phyloP scores from a whole-genome alignment of 768 basidiomycete genomes.

The Leccinum obscurum region DNA sequence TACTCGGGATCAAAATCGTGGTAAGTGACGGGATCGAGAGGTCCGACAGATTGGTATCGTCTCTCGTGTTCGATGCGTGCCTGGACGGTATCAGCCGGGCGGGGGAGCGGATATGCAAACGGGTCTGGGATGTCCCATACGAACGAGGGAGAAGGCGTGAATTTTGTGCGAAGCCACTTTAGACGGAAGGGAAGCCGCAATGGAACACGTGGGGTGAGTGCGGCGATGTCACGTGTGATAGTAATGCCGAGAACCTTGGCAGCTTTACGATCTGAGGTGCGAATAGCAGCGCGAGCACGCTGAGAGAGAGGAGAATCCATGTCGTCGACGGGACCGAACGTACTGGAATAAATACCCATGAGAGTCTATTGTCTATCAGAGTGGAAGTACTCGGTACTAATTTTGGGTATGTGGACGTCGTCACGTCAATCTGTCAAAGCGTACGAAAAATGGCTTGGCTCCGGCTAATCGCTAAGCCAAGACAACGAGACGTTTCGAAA shows the following conservation, averaged over 20 bases:
- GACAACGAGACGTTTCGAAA: not conserved
- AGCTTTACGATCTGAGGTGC: not conserved
- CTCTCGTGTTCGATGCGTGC: not conserved
- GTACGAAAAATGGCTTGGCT: not conserved
- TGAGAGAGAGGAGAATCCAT: not conserved
- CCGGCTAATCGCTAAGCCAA: not conserved
- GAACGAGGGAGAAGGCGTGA: not conserved
- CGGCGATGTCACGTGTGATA: not conserved
- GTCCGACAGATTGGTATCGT: not conserved
- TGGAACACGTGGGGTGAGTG: no score
- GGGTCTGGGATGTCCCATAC: conserved; percentile 22
- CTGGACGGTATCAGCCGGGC: not conserved
- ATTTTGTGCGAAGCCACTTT: not conserved
- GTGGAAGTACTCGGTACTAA: no score
- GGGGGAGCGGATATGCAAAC: conserved; percentile 3
- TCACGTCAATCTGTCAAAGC: no score
- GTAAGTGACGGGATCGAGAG: not conserved
- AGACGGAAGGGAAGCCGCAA: not conserved
- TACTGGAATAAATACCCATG: not conserved
- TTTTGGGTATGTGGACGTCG: no score
- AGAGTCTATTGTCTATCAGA: not conserved
- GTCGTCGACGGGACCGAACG: not conserved
- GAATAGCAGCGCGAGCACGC: not conserved
- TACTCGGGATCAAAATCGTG: not conserved
- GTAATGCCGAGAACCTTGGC: not conserved